Base-by-base conservation (phyloP, 768 basidiomycete genomes). In the Postia placenta region DNA sequence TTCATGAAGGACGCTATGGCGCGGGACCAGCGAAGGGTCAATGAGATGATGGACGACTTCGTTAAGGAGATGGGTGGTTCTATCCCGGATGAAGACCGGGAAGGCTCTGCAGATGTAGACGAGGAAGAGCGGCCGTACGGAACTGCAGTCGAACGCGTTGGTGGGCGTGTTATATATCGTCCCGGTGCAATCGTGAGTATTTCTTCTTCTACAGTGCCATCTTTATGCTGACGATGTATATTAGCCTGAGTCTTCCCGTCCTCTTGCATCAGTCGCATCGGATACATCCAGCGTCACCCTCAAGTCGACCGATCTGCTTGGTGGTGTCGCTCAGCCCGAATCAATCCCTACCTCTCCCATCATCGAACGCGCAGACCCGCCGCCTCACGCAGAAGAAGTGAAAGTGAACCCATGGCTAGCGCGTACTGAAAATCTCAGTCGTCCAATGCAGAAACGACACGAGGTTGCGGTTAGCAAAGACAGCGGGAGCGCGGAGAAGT, bases 1-100 rank as follows among this genome's bases (percentile, higher is more conserved):
- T 99, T 98, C 68, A 99, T 99, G 95, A 85, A 87, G 65, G 86
- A 93, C 40, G 94, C 92, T 0, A 83, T 87, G 71, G 79, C 79
- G 4, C 74, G 90, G 54, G 77, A 83, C 48, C 69, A 76, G 56
- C 70, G 64, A 7, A 72, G 74, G 46, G 80, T 78, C 1, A 73
- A 83, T 50, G 74, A 74, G 49, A 75, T 81, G 54, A 81, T 77
- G 4, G 87, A 88, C 48, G 86, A 88, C 57, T 81, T 95, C 51
- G 68, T 81, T 53, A 71, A 71, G 53, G 88, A 91, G 58, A 70
- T 96, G 60, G 80, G 78, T 27, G 64, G 69, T 43, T 63, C 67
- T 36, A 64, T 68, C 15, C 63, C 61, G 4, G 64, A 60, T 0
- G 64, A 56, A 11, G 69, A 64, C 14, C 63, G 58, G 0, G 65